These are phyloP conservation scores for Datisca glomerata DNA, from an alignment of 306 rosid genomes.

Conservation along the genomic window DNA sequence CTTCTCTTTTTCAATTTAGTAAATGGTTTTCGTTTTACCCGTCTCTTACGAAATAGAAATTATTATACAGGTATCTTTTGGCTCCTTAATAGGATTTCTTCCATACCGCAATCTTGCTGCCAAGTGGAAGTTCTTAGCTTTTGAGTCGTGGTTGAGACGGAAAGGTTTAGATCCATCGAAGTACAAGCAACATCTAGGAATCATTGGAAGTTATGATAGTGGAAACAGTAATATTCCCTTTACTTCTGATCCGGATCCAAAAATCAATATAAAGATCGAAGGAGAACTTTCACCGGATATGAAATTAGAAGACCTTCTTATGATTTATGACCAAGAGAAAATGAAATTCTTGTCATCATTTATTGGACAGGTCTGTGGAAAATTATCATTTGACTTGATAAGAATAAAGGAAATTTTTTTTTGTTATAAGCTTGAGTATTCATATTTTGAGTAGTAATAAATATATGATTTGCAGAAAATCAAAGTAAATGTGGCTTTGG, in stretches of 20 bases:
- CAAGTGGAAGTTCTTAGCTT: constrained; percentile 91
- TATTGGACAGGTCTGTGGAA: constrained; percentile 69
- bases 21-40: constrained; percentile 13
- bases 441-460: constrained; percentile 9
- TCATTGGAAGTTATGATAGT: constrained; percentile 33
- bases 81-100: constrained; percentile 78
- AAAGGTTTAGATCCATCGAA: constrained; percentile 80
- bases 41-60: too few relatives aligned
- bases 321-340: constrained; percentile 75
- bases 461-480: constrained; percentile 46
- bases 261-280: constrained; percentile 25
- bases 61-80: constrained; percentile 77
- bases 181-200: constrained; percentile 50
- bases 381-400: too few relatives aligned
- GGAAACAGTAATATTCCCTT: constrained; percentile 23
- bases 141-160: constrained; percentile 86
- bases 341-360: constrained; percentile 66
- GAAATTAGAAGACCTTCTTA: constrained; percentile 70
- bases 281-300: constrained; percentile 57
- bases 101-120: constrained; percentile 78
- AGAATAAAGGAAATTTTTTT: too few relatives aligned
- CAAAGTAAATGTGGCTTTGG: constrained; percentile 47
- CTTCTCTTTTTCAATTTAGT: not conserved
- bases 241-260: constrained; percentile 19
- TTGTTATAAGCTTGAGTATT: not conserved